Conservation (phyloP, 2,329 filamentous ascomycete species). For the Thielaviopsis punctulata region DNA sequence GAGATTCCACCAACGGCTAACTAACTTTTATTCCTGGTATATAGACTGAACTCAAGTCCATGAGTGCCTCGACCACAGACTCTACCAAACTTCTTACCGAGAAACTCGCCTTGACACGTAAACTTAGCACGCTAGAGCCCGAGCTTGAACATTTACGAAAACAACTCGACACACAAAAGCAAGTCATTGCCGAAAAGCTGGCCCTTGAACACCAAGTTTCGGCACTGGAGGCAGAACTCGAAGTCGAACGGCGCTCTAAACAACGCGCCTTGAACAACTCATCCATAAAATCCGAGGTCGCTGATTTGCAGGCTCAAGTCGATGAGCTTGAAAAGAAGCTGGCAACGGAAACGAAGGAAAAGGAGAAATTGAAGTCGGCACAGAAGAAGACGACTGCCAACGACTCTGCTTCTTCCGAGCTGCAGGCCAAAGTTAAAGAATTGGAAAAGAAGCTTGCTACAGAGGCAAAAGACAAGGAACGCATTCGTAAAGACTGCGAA, state of each 20-base stretch:
- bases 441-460: constrained; percentile 21
- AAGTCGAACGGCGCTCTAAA: constrained; percentile 46
- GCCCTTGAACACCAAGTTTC: constrained; percentile 62
- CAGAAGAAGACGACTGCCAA: constrained; percentile 5
- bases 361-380: constrained; percentile 26
- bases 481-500: constrained; percentile 27
- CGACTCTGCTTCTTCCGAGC: neutral
- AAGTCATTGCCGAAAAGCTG: constrained; percentile 60
- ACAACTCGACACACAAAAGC: constrained; percentile 43
- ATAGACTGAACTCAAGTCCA: constrained; percentile 53
- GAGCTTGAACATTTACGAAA: constrained; percentile 39
- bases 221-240: constrained; percentile 62
- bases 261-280: constrained; percentile 17
- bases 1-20: neutral
- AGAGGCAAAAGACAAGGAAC: constrained; percentile 30
- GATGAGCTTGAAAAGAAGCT: constrained; percentile 23
- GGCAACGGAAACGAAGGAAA: constrained; percentile 26
- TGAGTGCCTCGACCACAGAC: constrained; percentile 50
- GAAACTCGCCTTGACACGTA: constrained; percentile 34
- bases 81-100: constrained; percentile 50
- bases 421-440: constrained; percentile 9
- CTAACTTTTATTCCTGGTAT: neutral
- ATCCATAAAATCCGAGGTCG: constrained; percentile 23
- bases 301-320: constrained; percentile 24
- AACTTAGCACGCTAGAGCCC: constrained; percentile 34